phyloP scores from a whole-genome alignment of 352 stramenopile genomes.

The Peronosclerospora sorghi region DNA sequence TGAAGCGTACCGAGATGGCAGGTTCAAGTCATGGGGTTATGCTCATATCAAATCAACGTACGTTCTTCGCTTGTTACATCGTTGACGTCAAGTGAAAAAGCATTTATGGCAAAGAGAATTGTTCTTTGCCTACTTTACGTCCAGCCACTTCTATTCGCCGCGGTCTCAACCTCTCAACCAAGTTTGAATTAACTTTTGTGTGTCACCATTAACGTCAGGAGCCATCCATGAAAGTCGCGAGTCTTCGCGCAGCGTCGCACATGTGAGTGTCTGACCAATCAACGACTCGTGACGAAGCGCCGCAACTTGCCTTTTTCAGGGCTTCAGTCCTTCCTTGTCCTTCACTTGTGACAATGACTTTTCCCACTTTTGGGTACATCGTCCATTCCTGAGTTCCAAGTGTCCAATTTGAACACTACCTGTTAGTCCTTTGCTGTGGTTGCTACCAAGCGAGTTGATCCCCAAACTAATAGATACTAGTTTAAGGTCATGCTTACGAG shows the following conservation, averaged over 20 bases:
- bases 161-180: no score
- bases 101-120: no score
- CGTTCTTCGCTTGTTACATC: no score
- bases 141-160: no score
- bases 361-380: slow-evolving; percentile 60
- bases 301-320: slow-evolving; percentile 4
- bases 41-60: no score
- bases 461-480: slow-evolving; percentile 52
- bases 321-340: slow-evolving; percentile 9
- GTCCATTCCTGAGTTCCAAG: slow-evolving; percentile 31
- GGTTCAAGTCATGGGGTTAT: no score
- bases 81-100: no score
- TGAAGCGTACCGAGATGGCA: no score
- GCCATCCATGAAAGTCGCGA: slow-evolving; percentile 12
- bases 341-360: slow-evolving; percentile 39
- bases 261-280: slow-evolving; percentile 1
- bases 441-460: slow-evolving; percentile 37
- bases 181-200: neutral
- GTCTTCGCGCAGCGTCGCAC: slow-evolving; percentile 24
- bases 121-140: no score
- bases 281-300: slow-evolving; percentile 10
- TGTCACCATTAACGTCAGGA: slow-evolving; percentile 4
- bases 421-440: slow-evolving; percentile 48
- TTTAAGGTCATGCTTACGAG: slow-evolving; percentile 25
- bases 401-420: slow-evolving; percentile 35